A percentile compares a stretch with the other conserved stretches of the same genome.
phyloP scores from a whole-genome alignment of 768 basidiomycete genomes.

The Sarcomyxa edulis region DNA sequence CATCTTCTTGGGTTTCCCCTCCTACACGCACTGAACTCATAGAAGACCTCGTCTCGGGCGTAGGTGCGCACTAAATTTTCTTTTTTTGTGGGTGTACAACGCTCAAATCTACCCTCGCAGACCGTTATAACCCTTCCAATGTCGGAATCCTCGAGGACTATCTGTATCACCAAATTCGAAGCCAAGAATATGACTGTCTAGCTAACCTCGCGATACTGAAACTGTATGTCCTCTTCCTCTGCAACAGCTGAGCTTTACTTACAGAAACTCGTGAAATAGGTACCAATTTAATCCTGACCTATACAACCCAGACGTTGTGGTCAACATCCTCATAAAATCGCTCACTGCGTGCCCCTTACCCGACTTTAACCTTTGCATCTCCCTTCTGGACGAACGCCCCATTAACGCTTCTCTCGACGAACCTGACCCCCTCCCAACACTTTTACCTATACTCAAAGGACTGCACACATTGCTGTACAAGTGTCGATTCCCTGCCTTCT shows the following conservation, averaged over 20 bases:
- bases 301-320: slow-evolving; percentile 87
- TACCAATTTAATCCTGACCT: slow-evolving; percentile 96
- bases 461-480: slow-evolving; percentile 71
- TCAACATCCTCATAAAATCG: slow-evolving; percentile 92
- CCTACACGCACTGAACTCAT: slow-evolving; percentile 81
- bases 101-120: slow-evolving; percentile 32
- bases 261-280: slow-evolving; percentile 34
- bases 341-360: slow-evolving; percentile 81
- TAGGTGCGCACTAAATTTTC: slow-evolving; percentile 48
- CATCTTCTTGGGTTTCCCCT: slow-evolving; percentile 70
- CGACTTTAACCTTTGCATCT: slow-evolving; percentile 92
- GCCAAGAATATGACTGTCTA: slow-evolving; percentile 88
- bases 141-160: slow-evolving; percentile 93
- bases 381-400: slow-evolving; percentile 79
- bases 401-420: slow-evolving; percentile 58
- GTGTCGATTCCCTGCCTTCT: slow-evolving; percentile 87
- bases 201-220: slow-evolving; percentile 95
- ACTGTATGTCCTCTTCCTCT: slow-evolving; percentile 46
- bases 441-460: slow-evolving; percentile 63
- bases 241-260: slow-evolving; percentile 5
- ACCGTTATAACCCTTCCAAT: slow-evolving; percentile 97
- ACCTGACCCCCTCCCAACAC: slow-evolving; percentile 70
- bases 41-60: slow-evolving; percentile 86
- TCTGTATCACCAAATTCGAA: slow-evolving; percentile 89
- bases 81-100: too few species aligned